Evolutionary conservation across 345 rosid species (phyloP).

Genomic region (Lenwebbia sp.): DNA sequence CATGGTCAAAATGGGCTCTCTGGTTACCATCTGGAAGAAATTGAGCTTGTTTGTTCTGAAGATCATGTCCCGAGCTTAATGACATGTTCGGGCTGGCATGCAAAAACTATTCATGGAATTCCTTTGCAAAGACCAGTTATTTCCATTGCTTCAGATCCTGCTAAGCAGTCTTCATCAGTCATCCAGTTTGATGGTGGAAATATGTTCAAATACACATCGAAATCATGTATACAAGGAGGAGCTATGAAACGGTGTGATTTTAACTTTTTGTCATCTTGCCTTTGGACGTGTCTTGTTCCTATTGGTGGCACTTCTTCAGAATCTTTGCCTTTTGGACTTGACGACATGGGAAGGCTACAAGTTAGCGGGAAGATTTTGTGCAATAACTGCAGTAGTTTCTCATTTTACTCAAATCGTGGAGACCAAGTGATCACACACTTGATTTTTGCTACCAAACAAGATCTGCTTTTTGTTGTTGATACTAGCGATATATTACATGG

Average conservation of each 20-base stretch:
- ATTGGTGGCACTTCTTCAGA: constrained; percentile 20
- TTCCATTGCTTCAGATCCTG: constrained; percentile 55
- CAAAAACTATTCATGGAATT: constrained; percentile 26
- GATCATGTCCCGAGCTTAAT: constrained; percentile 45
- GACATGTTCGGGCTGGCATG: constrained; percentile 74
- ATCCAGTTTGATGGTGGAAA: constrained; percentile 83
- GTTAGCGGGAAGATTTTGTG: constrained; percentile 50
- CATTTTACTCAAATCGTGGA: constrained; percentile 65
- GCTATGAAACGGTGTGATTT: constrained; percentile 17
- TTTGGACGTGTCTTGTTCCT: constrained; percentile 57
- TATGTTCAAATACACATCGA: constrained; percentile 38
- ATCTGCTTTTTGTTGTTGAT: constrained; percentile 74
- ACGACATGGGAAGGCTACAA: constrained; percentile 71
- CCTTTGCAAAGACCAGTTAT: constrained; percentile 43
- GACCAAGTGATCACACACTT: constrained; percentile 68
- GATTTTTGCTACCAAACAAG: constrained; percentile 77
- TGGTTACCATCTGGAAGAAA: constrained; percentile 65
- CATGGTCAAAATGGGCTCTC: constrained; percentile 18
- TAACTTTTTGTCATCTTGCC: constrained; percentile 56
- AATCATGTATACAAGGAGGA: constrained; percentile 32
- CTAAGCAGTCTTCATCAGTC: constrained; percentile 50
- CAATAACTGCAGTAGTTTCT: constrained; percentile 82
- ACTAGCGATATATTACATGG: constrained; percentile 50
- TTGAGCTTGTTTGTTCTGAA: constrained; percentile 63
- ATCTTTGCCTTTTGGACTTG: constrained; percentile 74